Percentiles rank a stretch among this genome's conserved stretches.
Evolutionary conservation across 805 yeast species (phyloP).

Genomic region (Barnettozyma populi): DNA sequence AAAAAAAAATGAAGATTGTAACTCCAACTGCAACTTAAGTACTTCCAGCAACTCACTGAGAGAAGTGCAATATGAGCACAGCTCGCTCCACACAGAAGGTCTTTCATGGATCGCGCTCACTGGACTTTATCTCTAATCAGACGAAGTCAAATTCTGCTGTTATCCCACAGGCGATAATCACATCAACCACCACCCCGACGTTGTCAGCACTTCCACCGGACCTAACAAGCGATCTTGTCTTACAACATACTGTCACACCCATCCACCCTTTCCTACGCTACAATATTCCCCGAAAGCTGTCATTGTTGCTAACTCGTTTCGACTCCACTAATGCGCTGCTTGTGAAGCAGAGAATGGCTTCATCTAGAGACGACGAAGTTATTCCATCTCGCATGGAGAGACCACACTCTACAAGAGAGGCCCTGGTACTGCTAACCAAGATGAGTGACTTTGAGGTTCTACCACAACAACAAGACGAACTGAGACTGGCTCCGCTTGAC

Average conservation of each 20-base stretch:
- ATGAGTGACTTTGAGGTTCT: background rate
- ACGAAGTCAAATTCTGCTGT: conserved; percentile 1
- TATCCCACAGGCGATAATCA: background rate
- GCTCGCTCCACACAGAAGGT: conserved; percentile 7
- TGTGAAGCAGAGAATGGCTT: background rate
- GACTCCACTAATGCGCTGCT: background rate
- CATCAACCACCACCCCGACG: background rate
- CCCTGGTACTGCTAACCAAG: background rate
- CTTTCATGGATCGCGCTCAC: conserved; percentile 8
- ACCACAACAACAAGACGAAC: background rate
- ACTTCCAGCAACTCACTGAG: background rate
- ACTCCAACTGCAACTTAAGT: no score
- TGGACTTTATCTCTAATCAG: conserved; percentile 10
- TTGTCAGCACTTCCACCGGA: background rate
- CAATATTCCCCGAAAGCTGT: background rate
- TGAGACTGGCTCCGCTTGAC: background rate
- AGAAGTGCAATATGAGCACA: background rate
- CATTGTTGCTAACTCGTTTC: background rate
- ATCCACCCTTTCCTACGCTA: conserved; percentile 8
- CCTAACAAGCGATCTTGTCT: background rate
- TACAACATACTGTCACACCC: background rate
- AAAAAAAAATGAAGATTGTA: background rate
- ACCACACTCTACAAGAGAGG: background rate
- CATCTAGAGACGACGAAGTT: background rate
- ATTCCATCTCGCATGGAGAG: background rate